Evolutionary conservation across 495 filamentous ascomycete species (phyloP).

Genomic region (Talaromyces wortmannii): DNA sequence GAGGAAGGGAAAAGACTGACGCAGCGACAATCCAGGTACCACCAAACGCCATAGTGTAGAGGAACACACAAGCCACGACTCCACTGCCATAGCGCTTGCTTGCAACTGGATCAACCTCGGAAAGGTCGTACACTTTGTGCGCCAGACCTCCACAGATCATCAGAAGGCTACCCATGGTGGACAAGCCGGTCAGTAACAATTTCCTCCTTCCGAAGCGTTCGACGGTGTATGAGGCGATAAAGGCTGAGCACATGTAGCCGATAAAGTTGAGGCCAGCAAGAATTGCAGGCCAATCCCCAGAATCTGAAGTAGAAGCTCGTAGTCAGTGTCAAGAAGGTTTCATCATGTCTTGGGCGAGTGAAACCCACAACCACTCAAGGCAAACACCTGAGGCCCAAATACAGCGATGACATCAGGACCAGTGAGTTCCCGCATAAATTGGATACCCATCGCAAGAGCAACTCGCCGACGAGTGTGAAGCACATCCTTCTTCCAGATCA

Average conservation of each 20-base stretch:
- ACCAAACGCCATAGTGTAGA: constrained; percentile 39
- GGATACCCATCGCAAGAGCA: constrained; percentile 34
- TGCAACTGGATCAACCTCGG: constrained; percentile 2
- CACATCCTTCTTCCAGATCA: constrained; percentile 12
- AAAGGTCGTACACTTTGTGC: constrained; percentile 7
- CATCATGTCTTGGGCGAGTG: constrained; percentile 1
- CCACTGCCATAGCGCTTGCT: constrained; percentile 14
- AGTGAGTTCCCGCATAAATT: constrained; percentile 40
- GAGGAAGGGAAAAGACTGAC: constrained; percentile 22
- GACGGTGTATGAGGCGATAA: constrained; percentile 24
- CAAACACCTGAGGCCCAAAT: constrained; percentile 23
- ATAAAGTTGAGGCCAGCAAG: constrained; percentile 41
- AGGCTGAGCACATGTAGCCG: constrained; percentile 35
- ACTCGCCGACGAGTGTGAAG: constrained; percentile 33
- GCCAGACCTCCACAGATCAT: constrained; percentile 12
- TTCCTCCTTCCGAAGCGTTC: constrained; percentile 13
- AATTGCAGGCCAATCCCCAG: constrained; percentile 27
- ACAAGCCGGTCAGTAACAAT: constrained; percentile 12
- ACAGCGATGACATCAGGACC: constrained; percentile 29
- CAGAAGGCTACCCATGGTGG: constrained; percentile 10
- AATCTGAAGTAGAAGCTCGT: constrained; percentile 1
- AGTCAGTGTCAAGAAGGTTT: background rate
- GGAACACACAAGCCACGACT: constrained; percentile 35
- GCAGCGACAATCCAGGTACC: constrained; percentile 40
- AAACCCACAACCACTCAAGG: constrained; percentile 17